Conservation (phyloP, 2,329 filamentous ascomycete genomes). For the Shiraia bambusicola region DNA sequence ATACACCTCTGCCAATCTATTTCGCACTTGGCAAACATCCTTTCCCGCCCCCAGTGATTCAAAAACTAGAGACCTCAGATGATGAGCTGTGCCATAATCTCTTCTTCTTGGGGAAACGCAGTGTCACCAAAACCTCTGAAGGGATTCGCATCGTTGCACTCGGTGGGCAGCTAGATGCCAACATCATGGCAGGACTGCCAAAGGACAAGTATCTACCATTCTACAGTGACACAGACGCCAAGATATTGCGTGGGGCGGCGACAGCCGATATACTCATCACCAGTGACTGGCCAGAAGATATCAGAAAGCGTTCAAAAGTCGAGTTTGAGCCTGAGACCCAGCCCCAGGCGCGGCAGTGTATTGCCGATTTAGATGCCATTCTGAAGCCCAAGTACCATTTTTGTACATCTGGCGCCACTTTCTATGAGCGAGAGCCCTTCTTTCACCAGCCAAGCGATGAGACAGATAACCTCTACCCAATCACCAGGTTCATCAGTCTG, state of each 20-base stretch:
- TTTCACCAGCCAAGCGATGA: conserved; percentile 62
- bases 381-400: conserved; percentile 94
- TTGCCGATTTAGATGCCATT: conserved; percentile 75
- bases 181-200: conserved; percentile 62
- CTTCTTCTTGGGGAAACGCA: conserved; percentile 81
- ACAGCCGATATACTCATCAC: conserved; percentile 85
- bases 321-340: conserved; percentile 57
- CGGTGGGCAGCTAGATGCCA: conserved; percentile 69
- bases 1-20: conserved; percentile 81
- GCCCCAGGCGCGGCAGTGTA: conserved; percentile 61
- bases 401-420: conserved; percentile 67
- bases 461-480: conserved; percentile 54
- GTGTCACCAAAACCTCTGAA: conserved; percentile 84
- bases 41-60: conserved; percentile 70
- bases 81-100: conserved; percentile 83
- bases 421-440: conserved; percentile 92
- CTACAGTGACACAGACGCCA: conserved; percentile 76
- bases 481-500: conserved; percentile 90
- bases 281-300: conserved; percentile 75
- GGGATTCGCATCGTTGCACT: conserved; percentile 85
- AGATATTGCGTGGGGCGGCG: conserved; percentile 72
- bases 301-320: conserved; percentile 69
- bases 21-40: conserved; percentile 76
- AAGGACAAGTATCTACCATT: conserved; percentile 74
- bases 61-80: conserved; percentile 70